A percentile compares a stretch with the other conserved stretches of the same genome.
phyloP scores from a whole-genome alignment of 805 yeast genomes.

The Sugiyamaella chiloensis region DNA sequence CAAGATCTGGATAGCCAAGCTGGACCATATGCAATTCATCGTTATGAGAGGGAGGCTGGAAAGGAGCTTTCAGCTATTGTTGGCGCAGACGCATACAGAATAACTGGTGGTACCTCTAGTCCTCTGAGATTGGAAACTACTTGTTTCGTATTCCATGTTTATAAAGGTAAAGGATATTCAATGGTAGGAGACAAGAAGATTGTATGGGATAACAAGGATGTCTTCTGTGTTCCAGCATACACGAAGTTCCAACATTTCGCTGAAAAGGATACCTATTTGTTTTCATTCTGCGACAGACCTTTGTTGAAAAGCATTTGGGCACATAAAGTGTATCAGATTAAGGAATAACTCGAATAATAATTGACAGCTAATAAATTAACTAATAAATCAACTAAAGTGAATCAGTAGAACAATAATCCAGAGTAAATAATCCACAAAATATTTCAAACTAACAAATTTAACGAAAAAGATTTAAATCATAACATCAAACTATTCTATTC shows the following conservation, averaged over 20 bases:
- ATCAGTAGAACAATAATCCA: too few species aligned
- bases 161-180: conserved; percentile 12
- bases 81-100: conserved; percentile 16
- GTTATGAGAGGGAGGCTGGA: conserved; percentile 8
- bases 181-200: not conserved
- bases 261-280: too few species aligned
- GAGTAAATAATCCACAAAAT: too few species aligned
- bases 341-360: too few species aligned
- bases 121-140: conserved; percentile 9
- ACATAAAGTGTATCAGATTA: too few species aligned
- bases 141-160: conserved; percentile 14
- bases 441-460: too few species aligned
- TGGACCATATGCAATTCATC: conserved; percentile 3
- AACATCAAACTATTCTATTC: too few species aligned
- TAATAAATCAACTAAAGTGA: too few species aligned
- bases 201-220: conserved; percentile 7
- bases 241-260: conserved; percentile 14
- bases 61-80: conserved; percentile 11
- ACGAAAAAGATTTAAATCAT: too few species aligned
- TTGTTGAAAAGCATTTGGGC: too few species aligned
- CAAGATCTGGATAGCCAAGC: not conserved
- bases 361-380: too few species aligned
- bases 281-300: too few species aligned
- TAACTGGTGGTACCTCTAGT: not conserved
- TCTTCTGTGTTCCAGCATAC: conserved; percentile 17